Evolutionary conservation across 495 filamentous ascomycete genomes (phyloP).

Genomic region (Aspergillus egyptiacus): DNA sequence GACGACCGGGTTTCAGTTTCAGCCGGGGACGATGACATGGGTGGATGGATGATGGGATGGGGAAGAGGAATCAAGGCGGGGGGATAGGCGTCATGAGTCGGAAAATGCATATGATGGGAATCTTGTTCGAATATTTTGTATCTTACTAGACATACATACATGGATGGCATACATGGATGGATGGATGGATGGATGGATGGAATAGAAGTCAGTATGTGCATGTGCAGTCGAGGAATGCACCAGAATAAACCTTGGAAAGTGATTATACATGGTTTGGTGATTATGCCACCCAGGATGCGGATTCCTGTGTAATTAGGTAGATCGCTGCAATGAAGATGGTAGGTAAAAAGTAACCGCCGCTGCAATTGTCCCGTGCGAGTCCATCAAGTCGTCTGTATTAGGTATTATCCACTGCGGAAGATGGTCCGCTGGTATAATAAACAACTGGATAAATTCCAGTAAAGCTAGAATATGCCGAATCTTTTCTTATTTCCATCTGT

Average conservation of each 20-base stretch:
- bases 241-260: too few relatives aligned
- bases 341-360: background rate
- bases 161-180: too few relatives aligned
- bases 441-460: background rate
- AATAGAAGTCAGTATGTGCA: too few relatives aligned
- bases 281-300: constrained; percentile 1
- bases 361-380: constrained; percentile 6
- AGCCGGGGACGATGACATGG: background rate
- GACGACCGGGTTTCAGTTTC: background rate
- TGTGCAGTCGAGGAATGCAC: background rate
- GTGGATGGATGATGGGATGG: too few relatives aligned
- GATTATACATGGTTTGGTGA: background rate
- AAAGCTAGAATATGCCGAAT: constrained; percentile 21
- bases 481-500: constrained; percentile 21
- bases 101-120: too few relatives aligned
- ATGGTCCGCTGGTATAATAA: constrained; percentile 2
- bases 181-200: too few relatives aligned
- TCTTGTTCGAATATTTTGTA: too few relatives aligned
- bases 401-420: background rate
- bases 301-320: background rate
- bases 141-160: too few relatives aligned
- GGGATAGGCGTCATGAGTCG: too few relatives aligned
- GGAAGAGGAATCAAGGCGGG: too few relatives aligned
- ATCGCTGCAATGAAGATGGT: background rate
- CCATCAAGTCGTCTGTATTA: constrained; percentile 8